phyloP scores from a whole-genome alignment of 768 basidiomycete genomes.

The Tricholoma flavovirens region DNA sequence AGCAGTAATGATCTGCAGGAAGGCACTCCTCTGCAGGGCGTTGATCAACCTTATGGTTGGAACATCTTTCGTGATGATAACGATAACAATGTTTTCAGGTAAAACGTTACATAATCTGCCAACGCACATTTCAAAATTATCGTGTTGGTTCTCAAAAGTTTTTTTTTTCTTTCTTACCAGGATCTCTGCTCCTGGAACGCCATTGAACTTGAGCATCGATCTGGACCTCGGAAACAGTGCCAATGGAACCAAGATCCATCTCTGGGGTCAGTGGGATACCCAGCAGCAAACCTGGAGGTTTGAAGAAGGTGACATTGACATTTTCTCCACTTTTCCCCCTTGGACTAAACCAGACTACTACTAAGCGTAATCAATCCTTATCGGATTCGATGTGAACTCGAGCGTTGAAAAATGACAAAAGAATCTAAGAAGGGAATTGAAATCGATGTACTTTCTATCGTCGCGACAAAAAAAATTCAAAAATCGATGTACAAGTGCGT shows the following conservation, averaged over 20 bases:
- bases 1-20: conserved; percentile 2
- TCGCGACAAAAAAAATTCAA: not conserved
- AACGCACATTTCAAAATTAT: no score
- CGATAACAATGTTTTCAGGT: conserved; percentile 16
- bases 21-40: conserved; percentile 7
- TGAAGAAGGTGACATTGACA: conserved; percentile 11
- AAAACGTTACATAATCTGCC: no score
- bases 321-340: not conserved
- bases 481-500: no score
- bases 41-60: conserved; percentile 13
- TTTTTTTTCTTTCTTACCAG: conserved; percentile 26
- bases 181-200: conserved; percentile 23
- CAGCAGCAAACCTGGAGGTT: conserved; percentile 41
- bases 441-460: no score
- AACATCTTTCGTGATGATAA: conserved; percentile 18
- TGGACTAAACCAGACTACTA: not conserved
- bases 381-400: no score
- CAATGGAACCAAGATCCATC: conserved; percentile 32
- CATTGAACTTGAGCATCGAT: conserved; percentile 18
- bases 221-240: conserved; percentile 34
- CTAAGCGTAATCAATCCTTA: not conserved
- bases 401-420: no score
- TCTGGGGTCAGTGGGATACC: conserved; percentile 38
- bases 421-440: no score
- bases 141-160: no score